Evolutionary conservation across 495 filamentous ascomycete genomes (phyloP).

Genomic region (Apiosordaria backusii): DNA sequence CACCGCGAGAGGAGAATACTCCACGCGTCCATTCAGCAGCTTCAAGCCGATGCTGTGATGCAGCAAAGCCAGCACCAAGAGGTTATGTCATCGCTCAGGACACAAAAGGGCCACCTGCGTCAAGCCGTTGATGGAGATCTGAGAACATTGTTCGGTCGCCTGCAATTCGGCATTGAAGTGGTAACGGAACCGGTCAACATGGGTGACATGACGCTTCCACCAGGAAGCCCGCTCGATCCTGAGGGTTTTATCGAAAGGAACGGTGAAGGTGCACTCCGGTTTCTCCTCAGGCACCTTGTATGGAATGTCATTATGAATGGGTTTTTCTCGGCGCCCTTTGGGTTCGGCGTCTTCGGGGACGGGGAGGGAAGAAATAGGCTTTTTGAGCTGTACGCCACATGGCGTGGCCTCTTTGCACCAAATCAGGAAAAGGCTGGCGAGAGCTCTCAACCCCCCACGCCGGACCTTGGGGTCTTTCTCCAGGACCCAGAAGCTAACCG

Average conservation of each 20-base stretch:
- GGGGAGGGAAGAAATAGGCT: constrained; percentile 9
- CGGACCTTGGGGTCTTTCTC: constrained; percentile 15
- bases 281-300: constrained; percentile 23
- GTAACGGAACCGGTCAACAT: constrained; percentile 19
- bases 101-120: constrained; percentile 13
- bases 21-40: neutral
- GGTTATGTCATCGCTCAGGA: neutral
- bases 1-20: neutral
- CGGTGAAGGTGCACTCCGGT: constrained; percentile 10
- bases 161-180: constrained; percentile 20
- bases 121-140: constrained; percentile 27
- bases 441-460: neutral
- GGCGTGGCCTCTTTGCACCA: constrained; percentile 10
- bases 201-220: neutral
- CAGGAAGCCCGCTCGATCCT: constrained; percentile 14
- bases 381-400: constrained; percentile 10
- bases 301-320: constrained; percentile 27
- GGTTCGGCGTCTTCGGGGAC: constrained; percentile 30
- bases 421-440: neutral
- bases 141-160: constrained; percentile 21
- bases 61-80: constrained; percentile 2
- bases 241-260: constrained; percentile 13
- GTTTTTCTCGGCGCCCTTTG: constrained; percentile 31
- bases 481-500: constrained; percentile 21
- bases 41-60: neutral